Base-by-base conservation (phyloP, 1,284 basidiomycete species). In the Heterobasidion occidentale region DNA sequence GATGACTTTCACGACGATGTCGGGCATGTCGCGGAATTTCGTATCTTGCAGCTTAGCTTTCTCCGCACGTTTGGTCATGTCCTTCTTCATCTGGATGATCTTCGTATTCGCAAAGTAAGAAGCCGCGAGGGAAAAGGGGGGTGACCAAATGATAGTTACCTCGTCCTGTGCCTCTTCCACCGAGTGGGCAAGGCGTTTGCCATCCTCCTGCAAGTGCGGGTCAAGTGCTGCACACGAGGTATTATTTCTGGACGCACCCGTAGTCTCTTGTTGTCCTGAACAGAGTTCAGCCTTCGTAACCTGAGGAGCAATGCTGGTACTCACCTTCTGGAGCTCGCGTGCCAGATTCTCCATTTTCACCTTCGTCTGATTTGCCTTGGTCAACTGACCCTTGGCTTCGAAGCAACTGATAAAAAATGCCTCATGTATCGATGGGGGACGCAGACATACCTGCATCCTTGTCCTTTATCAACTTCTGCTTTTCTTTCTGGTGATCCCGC, bases 311-410 rank as follows among this genome's bases (percentile, higher is more conserved):
- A 49, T 19, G 44, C 19, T n/a, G 11, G 2, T 55, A 36, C 53
- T 68, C 65, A 89, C 88, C 79, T 92, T 92, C 74, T 91, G 89
- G 61, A 92, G 70, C 71, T 92, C 90, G 57, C 89, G 80, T 53
- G 89, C 89, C 44, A 92, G 76, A 65, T 86, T 90, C 72, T 92
- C 89, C 79, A 92, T 88, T 74, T 88, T 92, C n/a, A 82, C 80
- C 73, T 90, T 90, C 20, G 86, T 86, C 71, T 90, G 87, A 65
- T 90, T 92, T 33, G 87, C 84, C 69, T 92, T 92, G 9, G 87
- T 89, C 55, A 91, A 74, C 66, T 91, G 88, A 57, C 83, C 76
- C 70, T 92, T 92, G 58, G 90, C 89, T 90, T 66, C 59, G 49
- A 54, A 38, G 12, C 17, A 46, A 34, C 47, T 56, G 58, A 63